A percentile compares a stretch with the other conserved stretches of the same genome.
Evolutionary conservation across 805 yeast genomes (phyloP).

Genomic region (Pichia gijzeniarum): DNA sequence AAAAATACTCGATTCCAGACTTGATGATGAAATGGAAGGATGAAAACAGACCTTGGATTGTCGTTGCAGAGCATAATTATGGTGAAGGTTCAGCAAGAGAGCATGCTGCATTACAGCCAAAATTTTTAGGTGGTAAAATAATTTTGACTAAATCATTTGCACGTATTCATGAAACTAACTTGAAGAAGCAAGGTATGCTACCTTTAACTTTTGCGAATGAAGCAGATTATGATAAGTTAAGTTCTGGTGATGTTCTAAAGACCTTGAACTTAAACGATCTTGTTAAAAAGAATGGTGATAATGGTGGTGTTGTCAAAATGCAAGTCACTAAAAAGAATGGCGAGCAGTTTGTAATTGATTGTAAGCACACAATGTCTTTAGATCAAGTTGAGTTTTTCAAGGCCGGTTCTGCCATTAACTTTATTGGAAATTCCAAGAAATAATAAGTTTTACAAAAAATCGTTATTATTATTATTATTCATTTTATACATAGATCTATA

Average conservation of each 20-base stretch:
- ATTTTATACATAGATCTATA: not conserved
- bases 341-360: constrained; percentile 55
- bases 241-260: constrained; percentile 70
- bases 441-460: too few relatives aligned
- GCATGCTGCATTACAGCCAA: constrained; percentile 94
- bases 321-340: constrained; percentile 74
- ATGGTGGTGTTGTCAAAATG: constrained; percentile 74
- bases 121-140: constrained; percentile 87
- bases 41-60: constrained; percentile 82
- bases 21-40: constrained; percentile 93
- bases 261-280: constrained; percentile 70
- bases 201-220: constrained; percentile 92
- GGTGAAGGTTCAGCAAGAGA: constrained; percentile 99
- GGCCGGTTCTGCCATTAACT: constrained; percentile 95
- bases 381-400: constrained; percentile 95
- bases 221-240: constrained; percentile 75
- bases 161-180: constrained; percentile 95
- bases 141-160: constrained; percentile 93
- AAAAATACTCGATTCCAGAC: constrained; percentile 80
- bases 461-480: constrained; percentile 5
- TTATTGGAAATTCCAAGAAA: constrained; percentile 42
- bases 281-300: constrained; percentile 76
- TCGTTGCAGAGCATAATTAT: constrained; percentile 94
- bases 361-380: constrained; percentile 94
- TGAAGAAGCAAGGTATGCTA: constrained; percentile 96